Evolutionary conservation across 2,329 filamentous ascomycete genomes (phyloP), one percentile per base, ranked within the genome.

Genomic region (Thielaviopsis euricoi): DNA sequence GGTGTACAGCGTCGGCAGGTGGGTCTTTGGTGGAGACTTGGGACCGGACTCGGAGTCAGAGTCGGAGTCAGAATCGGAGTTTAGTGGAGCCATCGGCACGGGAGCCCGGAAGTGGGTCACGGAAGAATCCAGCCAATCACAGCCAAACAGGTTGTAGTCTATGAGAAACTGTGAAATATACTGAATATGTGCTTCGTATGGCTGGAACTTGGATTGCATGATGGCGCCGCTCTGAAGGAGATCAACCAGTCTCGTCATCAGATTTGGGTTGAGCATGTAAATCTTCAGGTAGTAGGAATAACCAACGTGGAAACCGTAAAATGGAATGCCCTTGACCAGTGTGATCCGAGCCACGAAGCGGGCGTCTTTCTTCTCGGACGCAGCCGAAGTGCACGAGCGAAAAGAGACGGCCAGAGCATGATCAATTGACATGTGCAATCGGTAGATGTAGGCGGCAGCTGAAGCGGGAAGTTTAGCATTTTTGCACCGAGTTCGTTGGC

Each of bases 91-190:
- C 9, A 78, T 73, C 0, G 90, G 90, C 1, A 96, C 74, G 0
- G 89, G 89, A 2, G 76, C 75, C 57, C 93, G 76, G 1, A 83
- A 80, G 62, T 81, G 86, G 10, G 74, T 74, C 54, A 82, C 85
- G 80, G 62, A 97, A 82, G 65, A 91, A 94, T 58, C 82, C 13
- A 60, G 19, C 58, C 58, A 60, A 40, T 57, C 85, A 67, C 93
- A 98, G 6, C 94, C 94, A 68, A 95, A 97, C 63, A 98, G 74
- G 67, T 96, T 98, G 74, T 94, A 98, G 69, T 98, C 94, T 62
- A 85, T 86, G 93, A 98, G 97, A 80, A 94, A 98, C 70, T 98
- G 94, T 10, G 93, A 76, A 9, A 96, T 73, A 67, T 90, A 97
- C 66, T 95, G 89, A 61, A 97, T 70, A 68, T 98, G 94, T 19